These are phyloP conservation scores for Fragaria iinumae DNA, from an alignment of 306 rosid species.

Conservation along the genomic window DNA sequence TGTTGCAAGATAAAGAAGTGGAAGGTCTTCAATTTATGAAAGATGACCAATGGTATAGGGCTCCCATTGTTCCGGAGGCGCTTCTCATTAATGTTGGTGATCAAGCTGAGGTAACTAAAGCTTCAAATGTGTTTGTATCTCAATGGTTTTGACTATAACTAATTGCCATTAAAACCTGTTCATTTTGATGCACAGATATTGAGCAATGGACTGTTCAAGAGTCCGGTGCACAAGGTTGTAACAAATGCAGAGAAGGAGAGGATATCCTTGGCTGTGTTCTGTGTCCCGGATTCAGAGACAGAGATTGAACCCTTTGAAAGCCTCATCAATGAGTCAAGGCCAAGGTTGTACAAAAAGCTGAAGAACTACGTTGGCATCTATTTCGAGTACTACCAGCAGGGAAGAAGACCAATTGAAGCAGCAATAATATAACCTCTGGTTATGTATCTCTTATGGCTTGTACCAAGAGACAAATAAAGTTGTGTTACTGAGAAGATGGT, in stretches of 20 bases:
- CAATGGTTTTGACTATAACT: neutral
- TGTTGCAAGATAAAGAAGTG: constrained; percentile 32
- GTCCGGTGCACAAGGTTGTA: neutral
- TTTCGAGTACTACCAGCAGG: constrained; percentile 57
- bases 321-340: too few relatives aligned
- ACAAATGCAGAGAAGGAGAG: neutral
- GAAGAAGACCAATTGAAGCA: constrained; percentile 59
- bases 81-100: neutral
- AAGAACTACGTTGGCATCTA: constrained; percentile 10
- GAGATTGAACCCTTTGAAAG: neutral
- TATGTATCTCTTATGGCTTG: neutral
- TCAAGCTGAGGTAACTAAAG: neutral
- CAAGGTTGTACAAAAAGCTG: too few relatives aligned
- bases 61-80: neutral
- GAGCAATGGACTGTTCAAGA: neutral
- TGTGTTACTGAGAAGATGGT: neutral
- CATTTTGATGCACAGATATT: constrained; percentile 6
- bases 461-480: neutral
- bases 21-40: neutral
- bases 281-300: neutral
- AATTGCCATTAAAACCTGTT: neutral
- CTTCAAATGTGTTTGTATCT: neutral
- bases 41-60: neutral
- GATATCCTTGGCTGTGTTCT: neutral
- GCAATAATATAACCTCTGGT: constrained; percentile 31